These are phyloP conservation scores for Mycena venus DNA, from an alignment of 768 basidiomycete genomes.

Conservation along the genomic window DNA sequence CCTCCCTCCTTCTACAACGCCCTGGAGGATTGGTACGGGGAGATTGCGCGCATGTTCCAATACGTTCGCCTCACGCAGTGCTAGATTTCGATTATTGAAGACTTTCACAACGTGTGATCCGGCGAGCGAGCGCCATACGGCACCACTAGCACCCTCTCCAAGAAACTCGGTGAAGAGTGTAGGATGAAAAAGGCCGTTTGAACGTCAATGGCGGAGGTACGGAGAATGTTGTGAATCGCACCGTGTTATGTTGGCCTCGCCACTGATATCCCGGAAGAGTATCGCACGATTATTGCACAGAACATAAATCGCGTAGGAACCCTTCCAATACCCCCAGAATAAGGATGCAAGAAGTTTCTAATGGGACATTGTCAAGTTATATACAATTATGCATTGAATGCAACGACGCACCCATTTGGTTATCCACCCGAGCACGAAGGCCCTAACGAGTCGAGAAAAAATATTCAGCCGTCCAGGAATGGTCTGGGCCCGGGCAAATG, in stretches of 20 bases:
- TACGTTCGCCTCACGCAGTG: background rate
- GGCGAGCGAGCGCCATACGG: background rate
- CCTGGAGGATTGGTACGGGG: background rate
- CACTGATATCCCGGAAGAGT: constrained; percentile 2
- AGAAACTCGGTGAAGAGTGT: background rate
- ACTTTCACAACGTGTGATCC: constrained; percentile 6
- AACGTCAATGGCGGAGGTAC: background rate
- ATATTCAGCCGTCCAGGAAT: background rate
- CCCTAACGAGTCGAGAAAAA: constrained; percentile 3
- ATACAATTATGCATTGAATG: background rate
- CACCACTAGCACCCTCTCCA: constrained; percentile 4
- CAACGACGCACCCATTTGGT: background rate
- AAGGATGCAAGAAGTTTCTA: background rate
- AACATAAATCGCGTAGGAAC: background rate
- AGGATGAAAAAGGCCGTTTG: background rate
- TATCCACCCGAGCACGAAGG: background rate
- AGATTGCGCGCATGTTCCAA: background rate
- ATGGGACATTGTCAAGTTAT: background rate
- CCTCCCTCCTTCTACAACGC: background rate
- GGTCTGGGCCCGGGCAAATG: background rate
- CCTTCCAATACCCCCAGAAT: constrained; percentile 1
- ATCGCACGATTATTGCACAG: background rate
- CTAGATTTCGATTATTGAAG: constrained; percentile 5
- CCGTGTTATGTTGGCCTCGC: background rate
- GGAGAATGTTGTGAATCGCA: background rate